phyloP scores from a whole-genome alignment of 1,284 basidiomycete genomes.

The Leccinum proliferum region DNA sequence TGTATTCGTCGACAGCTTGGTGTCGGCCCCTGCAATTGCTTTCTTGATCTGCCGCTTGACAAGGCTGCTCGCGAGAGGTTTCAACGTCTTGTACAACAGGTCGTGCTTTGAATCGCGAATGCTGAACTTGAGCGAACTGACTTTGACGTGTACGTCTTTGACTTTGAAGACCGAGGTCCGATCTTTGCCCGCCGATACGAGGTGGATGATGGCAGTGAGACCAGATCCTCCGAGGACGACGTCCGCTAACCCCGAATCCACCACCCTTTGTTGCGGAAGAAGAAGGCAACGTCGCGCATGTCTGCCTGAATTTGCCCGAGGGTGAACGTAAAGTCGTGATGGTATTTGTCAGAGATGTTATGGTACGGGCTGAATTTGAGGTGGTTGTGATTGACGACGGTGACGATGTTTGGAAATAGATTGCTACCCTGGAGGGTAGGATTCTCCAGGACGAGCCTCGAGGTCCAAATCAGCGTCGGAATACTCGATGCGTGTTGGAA shows the following conservation, averaged over 20 bases:
- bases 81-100: slow-evolving; percentile 80
- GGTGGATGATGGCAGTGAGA: slow-evolving; percentile 57
- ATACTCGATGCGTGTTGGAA: slow-evolving; percentile 91
- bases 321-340: slow-evolving; percentile 68
- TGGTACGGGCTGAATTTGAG: slow-evolving; percentile 80
- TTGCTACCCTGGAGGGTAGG: slow-evolving; percentile 84
- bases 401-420: slow-evolving; percentile 77
- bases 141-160: slow-evolving; percentile 72
- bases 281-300: slow-evolving; percentile 89
- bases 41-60: slow-evolving; percentile 91
- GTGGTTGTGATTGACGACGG: slow-evolving; percentile 79
- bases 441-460: slow-evolving; percentile 80
- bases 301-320: slow-evolving; percentile 92
- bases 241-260: slow-evolving; percentile 90
- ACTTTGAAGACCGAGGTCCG: slow-evolving; percentile 74
- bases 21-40: slow-evolving; percentile 56
- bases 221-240: slow-evolving; percentile 83
- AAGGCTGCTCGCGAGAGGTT: slow-evolving; percentile 69
- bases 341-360: slow-evolving; percentile 49
- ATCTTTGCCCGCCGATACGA: slow-evolving; percentile 63
- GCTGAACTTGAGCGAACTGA: slow-evolving; percentile 83
- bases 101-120: slow-evolving; percentile 94
- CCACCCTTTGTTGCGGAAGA: slow-evolving; percentile 78
- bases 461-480: slow-evolving; percentile 41
- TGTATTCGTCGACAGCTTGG: slow-evolving; percentile 14